Evolutionary conservation across 2,329 filamentous ascomycete genomes (phyloP), one percentile per base, ranked within the genome.

Genomic region (Fusarium robinianum): DNA sequence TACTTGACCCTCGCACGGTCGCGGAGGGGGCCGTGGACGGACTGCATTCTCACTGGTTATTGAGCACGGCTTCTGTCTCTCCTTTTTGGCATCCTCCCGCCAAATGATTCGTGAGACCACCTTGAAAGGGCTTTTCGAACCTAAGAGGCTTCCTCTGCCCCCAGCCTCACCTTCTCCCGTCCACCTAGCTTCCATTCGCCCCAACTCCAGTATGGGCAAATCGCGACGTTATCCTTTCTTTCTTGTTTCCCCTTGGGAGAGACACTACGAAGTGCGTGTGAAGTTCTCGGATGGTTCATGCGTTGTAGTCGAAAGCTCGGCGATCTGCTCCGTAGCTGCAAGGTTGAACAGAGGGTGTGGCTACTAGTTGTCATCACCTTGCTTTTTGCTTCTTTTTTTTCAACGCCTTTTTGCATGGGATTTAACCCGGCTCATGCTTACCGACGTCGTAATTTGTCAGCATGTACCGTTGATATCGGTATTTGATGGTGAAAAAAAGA

Each of bases 31-130:
- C 29, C 25, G n/a, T 18, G 12, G 14, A 33, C 38, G 32, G 31
- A 35, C 41, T 45, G 22, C 31, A 16, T n/a, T n/a, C n/a, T 22
- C 25, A 33, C 27, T 34, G 36, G 32, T 21, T 47, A 27, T 15
- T 26, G 25, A 22, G 27, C 12, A 27, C 21, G 30, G 27, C 47
- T 40, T 42, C 38, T 49, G 43, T 38, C 32, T 42, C 43, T 38
- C 26, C n/a, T n/a, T n/a, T n/a, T n/a, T n/a, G n/a, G n/a, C n/a
- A n/a, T n/a, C n/a, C n/a, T n/a, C n/a, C n/a, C 26, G 16, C 24
- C 19, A 30, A 41, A 52, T 45, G 51, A 54, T 37, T 54, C 51
- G 36, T 54, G 38, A 12, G 34, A 49, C 27, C 27, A 23, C 38
- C 11, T 48, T 31, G n/a, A n/a, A n/a, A n/a, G n/a, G n/a, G n/a